Evolutionary conservation across 768 basidiomycete genomes (phyloP).

Genomic region (Glaciozyma antarctica): DNA sequence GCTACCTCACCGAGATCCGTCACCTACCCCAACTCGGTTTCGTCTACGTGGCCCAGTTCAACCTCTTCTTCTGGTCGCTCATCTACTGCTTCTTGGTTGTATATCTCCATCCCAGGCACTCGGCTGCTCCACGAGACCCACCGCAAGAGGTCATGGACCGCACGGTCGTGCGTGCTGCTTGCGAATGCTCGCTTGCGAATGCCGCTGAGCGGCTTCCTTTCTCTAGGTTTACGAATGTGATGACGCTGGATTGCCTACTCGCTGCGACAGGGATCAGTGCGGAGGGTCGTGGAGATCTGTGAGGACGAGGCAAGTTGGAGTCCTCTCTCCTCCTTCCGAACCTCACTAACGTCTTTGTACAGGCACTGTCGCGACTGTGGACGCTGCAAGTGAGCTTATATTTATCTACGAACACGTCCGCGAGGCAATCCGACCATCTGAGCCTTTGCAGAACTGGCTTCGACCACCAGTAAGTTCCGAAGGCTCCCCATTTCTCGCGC

Average conservation of each 20-base stretch:
- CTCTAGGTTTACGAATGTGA: constrained; percentile 20
- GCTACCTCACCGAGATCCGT: constrained; percentile 8
- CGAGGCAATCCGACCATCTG: background rate
- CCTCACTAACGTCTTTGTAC: too few species aligned
- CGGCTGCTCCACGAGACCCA: background rate
- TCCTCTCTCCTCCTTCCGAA: too few species aligned
- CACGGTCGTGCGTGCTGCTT: background rate
- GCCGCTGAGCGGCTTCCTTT: background rate
- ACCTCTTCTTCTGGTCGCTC: background rate
- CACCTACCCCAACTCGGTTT: background rate
- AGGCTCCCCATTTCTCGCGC: too few species aligned
- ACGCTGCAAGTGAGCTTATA: background rate
- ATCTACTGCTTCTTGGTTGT: constrained; percentile 10
- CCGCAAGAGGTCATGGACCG: background rate
- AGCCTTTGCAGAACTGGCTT: background rate
- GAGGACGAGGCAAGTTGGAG: background rate
- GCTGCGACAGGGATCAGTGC: constrained; percentile 13
- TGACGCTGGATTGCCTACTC: background rate
- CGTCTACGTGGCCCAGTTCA: constrained; percentile 7
- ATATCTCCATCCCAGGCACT: background rate
- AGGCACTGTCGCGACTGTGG: constrained; percentile 17
- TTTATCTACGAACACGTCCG: background rate
- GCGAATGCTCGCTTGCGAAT: too few species aligned
- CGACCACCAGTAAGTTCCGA: constrained; percentile 16
- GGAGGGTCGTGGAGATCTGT: constrained; percentile 9